Evolutionary conservation across 139 green algal species (phyloP).

Genomic region (Coelastrella sp.): DNA sequence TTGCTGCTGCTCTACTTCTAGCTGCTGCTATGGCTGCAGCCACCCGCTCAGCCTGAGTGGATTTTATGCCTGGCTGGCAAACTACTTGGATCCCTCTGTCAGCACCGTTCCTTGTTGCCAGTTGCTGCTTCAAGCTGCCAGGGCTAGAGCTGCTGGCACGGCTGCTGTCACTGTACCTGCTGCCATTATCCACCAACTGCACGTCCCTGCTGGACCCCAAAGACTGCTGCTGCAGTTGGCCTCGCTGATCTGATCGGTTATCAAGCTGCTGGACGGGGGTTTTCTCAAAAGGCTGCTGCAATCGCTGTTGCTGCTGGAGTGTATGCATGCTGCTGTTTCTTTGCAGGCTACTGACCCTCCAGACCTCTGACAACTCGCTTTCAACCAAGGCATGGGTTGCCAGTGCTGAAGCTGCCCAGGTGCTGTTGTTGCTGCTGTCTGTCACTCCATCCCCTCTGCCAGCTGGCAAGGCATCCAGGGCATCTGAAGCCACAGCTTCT

Average conservation of each 20-base stretch:
- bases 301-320: slow-evolving; percentile 5
- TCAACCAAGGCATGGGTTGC: not conserved
- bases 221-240: slow-evolving; percentile 19
- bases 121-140: slow-evolving; percentile 4
- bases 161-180: slow-evolving; percentile 38
- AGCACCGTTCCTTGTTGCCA: not conserved
- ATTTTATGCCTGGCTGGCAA: slow-evolving; percentile 15
- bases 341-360: not conserved
- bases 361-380: slow-evolving; percentile 1
- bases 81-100: slow-evolving; percentile 3
- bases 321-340: slow-evolving; percentile 10
- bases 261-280: too few relatives aligned
- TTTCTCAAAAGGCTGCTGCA: too few relatives aligned
- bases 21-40: slow-evolving; percentile 32
- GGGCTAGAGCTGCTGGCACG: slow-evolving; percentile 12
- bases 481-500: not conserved
- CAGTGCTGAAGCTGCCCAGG: not conserved
- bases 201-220: not conserved
- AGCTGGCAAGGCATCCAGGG: not conserved
- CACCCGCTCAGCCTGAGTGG: slow-evolving; percentile 15
- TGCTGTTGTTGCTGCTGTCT: slow-evolving; percentile 2
- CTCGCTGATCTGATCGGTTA: not conserved
- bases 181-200: not conserved
- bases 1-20: not conserved
- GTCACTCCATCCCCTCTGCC: not conserved